Evolutionary conservation across 768 basidiomycete genomes (phyloP), one percentile per base, ranked within the genome.

Genomic region (Fistulinella prunicolor): DNA sequence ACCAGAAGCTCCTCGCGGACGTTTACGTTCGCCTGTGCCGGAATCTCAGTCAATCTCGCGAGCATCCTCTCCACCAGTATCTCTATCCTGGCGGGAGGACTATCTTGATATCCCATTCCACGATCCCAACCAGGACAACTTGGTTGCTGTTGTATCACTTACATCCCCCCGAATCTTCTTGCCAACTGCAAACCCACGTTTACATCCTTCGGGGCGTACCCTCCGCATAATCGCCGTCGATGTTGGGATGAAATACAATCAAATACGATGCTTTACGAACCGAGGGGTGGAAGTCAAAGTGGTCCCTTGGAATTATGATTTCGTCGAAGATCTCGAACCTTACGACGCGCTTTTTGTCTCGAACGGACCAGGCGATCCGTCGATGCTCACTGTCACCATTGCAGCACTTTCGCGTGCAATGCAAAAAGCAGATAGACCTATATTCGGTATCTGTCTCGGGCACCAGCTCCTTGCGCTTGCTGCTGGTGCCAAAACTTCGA

Each of bases 191-290:
- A 63, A 63, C n/a, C 74, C 81, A 20, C 79, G 73, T 44, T 64
- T 81, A 28, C 90, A 96, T 63, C 87, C 90, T 3, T 84, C 82
- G 1, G 90, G 89, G 24, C 82, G 94, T 42, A 71, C 81, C 1
- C 64, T 98, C 24, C 87, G 96, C 51, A 80, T 99, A 23, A 62
- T 99, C 14, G 93, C 92, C 6, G 72, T 98, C 49, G 96, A 99
- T 65, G 95, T 98, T 42, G 96, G 96, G n/a, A 98, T 98, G 91
- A 99, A 99, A 71, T 96, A 89, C 75, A 98, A 98, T 70, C 96
- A 99, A 70, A 94, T 98, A 58, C 81, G 96, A 28, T 99, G 96
- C 74, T 97, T 99, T 72, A 82, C 81, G 36, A 76, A 82, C 30
- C 86, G 96, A 28, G 96, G 96, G 41, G 82, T 97, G 29, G 92